These are phyloP conservation scores for Candida verbasci DNA, from an alignment of 805 yeast species.

Conservation along the genomic window DNA sequence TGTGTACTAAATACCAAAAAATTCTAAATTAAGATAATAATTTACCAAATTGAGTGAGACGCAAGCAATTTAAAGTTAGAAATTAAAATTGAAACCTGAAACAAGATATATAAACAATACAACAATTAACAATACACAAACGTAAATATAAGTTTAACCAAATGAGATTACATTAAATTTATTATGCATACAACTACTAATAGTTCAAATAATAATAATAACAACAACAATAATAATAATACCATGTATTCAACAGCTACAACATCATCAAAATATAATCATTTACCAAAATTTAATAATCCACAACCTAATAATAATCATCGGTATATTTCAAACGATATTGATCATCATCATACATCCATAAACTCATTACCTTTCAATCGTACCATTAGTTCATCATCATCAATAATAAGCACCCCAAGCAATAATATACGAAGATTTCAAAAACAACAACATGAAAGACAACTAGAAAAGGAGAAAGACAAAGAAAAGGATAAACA, in stretches of 20 bases:
- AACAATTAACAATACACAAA: too few relatives aligned
- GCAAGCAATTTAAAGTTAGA: too few relatives aligned
- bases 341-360: constrained; percentile 3
- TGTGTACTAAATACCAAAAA: too few relatives aligned
- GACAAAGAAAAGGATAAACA: constrained; percentile 6
- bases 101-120: too few relatives aligned
- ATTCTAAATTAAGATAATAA: too few relatives aligned
- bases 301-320: constrained; percentile 6
- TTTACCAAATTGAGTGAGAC: too few relatives aligned
- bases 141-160: too few relatives aligned
- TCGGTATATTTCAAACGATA: constrained; percentile 9
- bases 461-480: constrained; percentile 8
- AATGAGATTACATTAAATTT: too few relatives aligned
- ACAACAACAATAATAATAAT: constrained; percentile 2
- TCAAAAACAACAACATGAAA: constrained; percentile 21
- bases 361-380: constrained; percentile 10
- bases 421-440: constrained; percentile 35
- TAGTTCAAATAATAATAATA: neutral
- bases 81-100: too few relatives aligned
- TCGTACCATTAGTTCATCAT: constrained; percentile 33
- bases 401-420: constrained; percentile 39
- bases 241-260: constrained; percentile 3
- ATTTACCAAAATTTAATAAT: constrained; percentile 11
- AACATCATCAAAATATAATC: constrained; percentile 10
- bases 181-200: neutral